A percentile compares a stretch with the other conserved stretches of the same genome.
These are phyloP conservation scores for Persicaria tinctoria DNA, from an alignment of 148 eudicot genomes.

Conservation along the genomic window DNA sequence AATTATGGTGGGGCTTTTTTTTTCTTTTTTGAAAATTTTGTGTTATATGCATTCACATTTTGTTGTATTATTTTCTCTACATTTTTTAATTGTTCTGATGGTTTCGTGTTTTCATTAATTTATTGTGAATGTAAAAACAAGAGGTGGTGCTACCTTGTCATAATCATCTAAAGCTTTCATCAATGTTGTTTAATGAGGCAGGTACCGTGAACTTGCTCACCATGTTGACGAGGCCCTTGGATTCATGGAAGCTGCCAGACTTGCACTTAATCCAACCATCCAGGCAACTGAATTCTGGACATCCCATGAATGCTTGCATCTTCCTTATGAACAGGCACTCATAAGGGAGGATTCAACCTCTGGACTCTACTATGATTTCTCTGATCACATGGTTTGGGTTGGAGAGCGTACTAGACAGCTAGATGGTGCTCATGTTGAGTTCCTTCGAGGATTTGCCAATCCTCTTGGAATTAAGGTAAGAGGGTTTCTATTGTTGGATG, in stretches of 20 bases:
- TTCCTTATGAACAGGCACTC: constrained; percentile 86
- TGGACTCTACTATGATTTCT: constrained; percentile 79
- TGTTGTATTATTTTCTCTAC: not conserved
- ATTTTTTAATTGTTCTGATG: too few species aligned
- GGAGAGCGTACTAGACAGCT: constrained; percentile 92
- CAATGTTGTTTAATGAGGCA: constrained; percentile 3
- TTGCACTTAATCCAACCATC: constrained; percentile 74
- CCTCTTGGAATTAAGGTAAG: constrained; percentile 92
- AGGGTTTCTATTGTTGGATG: not conserved
- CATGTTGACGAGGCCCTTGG: constrained; percentile 93
- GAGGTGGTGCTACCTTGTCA: not conserved
- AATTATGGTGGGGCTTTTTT: too few species aligned
- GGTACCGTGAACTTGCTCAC: constrained; percentile 84
- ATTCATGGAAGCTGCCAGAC: constrained; percentile 92
- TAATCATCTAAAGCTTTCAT: not conserved
- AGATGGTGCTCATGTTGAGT: constrained; percentile 95
- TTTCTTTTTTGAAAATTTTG: too few species aligned
- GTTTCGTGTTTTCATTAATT: not conserved
- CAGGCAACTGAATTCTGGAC: constrained; percentile 86
- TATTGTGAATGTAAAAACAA: too few species aligned
- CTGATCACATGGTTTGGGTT: constrained; percentile 90
- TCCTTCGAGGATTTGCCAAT: constrained; percentile 81
- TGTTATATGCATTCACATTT: not conserved
- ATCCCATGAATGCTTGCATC: constrained; percentile 85
- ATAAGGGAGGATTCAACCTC: constrained; percentile 89